Base-by-base conservation (phyloP, 805 yeast species). In the Komagataella kurtzmanii region DNA sequence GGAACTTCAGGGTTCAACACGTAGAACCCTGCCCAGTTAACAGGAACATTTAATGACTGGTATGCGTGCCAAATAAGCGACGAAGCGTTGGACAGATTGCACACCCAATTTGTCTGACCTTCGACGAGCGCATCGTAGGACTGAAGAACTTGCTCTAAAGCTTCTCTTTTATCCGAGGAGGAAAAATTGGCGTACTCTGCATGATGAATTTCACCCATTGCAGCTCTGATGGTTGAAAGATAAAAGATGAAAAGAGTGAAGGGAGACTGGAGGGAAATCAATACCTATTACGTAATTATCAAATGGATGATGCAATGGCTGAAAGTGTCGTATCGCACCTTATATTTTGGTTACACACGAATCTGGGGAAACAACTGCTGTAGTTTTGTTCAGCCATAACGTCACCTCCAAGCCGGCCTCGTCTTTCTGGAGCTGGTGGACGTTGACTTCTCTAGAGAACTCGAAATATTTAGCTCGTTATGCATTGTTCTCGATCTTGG, bases 11-110 rank as follows among this genome's bases (percentile, higher is more conserved):
- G 64, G 51, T 78, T 74, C 17, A 72, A 57, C 1, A 86, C 78
- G 60, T 91, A 91, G 64, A 93, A 89, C 0, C 99, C 99, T 0
- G 95, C 80, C 99, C 99, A 91, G 64, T 91, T 91, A 8, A 90
- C 86, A 8, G 71, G 61, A 1, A 69, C 56, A 0, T 57, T 50
- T 21, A 86, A 62, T 0, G 88, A 75, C 52, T 77, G 83, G 65
- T 88, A 91, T 8, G 87, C 90, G 60, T 88, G 83, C 96, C 97
- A 91, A 49, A 93, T 57, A 53, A 91, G 71, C 3, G 97, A 85
- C 6, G 96, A 75, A 44, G 91, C 84, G 61, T 91, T 91, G 24
- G 97, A 79, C 40, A 89, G 67, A 61, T 93, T 91, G 55, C 95
- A 81, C 3, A 91, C 90, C 97, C 97, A 90, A 66, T 88, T 86